Base-by-base conservation (phyloP, 208 protist genomes). In the Lotmaria passim region DNA sequence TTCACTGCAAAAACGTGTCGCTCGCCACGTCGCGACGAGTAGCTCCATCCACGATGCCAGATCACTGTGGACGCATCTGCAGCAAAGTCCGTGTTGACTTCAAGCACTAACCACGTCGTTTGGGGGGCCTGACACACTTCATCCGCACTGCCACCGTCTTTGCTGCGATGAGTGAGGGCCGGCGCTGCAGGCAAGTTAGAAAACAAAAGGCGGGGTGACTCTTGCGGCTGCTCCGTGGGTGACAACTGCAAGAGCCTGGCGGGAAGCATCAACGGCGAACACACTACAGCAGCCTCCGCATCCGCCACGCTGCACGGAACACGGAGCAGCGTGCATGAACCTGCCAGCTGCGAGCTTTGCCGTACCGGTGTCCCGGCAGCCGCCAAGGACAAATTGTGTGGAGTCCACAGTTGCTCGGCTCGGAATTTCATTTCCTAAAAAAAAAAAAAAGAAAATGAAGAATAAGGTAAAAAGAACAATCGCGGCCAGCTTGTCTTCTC, bases 251-350 rank as follows among this genome's bases (percentile, higher is more conserved):
- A 1, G 11, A 43, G 6, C 44, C 56, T 24, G 36, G 24, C 43
- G 23, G 65, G 53, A 6, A 62, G 43, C 21, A 39, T 47, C 24
- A 44, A 28, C 38, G 38, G 28, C 17, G 38, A 30, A 19, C 51
- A 21, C 24, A 7, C 36, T 21, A n/a, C n/a, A 38, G 19, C 7
- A 46, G 17, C 28, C 24, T 38, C 28, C 7, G 36, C 53, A 17
- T 30, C 46, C 14, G 66, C 26, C 15, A 43, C 31, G 46, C 43
- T 7, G 21, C 23, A 57, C 6, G 50, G 59, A 28, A 66, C 23
- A n/a, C 68, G 31, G 17, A 74, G 50, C 47, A 74, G 50, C 23
- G 59, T 53, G 47, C 44, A 67, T 19, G 59, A 44, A 2, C 7
- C 33, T 12, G 58, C 38, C 30, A 66, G n/a, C 14, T 14, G 59